Percentiles rank a stretch among this genome's conserved stretches.
phyloP scores from a whole-genome alignment of 2,329 filamentous ascomycete genomes.

The Cordyceps cateniannulata region DNA sequence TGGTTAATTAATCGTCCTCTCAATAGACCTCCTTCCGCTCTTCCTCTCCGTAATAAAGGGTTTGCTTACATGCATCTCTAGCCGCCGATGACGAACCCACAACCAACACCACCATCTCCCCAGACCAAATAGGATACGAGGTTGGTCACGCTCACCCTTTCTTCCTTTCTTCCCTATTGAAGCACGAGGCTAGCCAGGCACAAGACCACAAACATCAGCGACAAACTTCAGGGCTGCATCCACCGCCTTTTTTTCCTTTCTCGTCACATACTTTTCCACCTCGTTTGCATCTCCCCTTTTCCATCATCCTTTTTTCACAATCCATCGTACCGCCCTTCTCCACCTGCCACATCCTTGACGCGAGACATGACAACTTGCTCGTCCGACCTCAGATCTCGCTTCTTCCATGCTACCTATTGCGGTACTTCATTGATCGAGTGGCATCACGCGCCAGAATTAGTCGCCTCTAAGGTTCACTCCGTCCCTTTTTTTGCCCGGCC shows the following conservation, averaged over 20 bases:
- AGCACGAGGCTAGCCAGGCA: background rate
- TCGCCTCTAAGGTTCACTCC: too few species aligned
- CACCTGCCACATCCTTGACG: too few species aligned
- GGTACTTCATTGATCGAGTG: too few species aligned
- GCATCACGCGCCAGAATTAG: too few species aligned
- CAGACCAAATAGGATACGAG: constrained; percentile 6
- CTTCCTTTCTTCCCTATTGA: background rate
- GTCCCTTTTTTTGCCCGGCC: too few species aligned
- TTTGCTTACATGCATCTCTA: background rate
- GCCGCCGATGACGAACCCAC: background rate
- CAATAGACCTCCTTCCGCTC: background rate
- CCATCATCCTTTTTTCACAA: background rate
- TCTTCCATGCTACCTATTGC: too few species aligned
- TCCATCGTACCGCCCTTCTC: background rate
- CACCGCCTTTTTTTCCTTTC: background rate
- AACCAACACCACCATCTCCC: background rate
- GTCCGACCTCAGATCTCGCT: too few species aligned
- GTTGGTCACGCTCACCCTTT: constrained; percentile 6
- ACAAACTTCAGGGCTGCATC: too few species aligned
- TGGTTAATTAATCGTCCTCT: background rate
- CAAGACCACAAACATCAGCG: background rate
- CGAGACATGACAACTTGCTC: too few species aligned
- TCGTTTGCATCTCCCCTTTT: background rate
- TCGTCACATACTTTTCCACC: background rate
- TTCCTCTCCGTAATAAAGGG: background rate